A percentile compares a stretch with the other conserved stretches of the same genome.
Evolutionary conservation across 805 yeast species (phyloP).

Genomic region (Hanseniaspora thailandica): DNA sequence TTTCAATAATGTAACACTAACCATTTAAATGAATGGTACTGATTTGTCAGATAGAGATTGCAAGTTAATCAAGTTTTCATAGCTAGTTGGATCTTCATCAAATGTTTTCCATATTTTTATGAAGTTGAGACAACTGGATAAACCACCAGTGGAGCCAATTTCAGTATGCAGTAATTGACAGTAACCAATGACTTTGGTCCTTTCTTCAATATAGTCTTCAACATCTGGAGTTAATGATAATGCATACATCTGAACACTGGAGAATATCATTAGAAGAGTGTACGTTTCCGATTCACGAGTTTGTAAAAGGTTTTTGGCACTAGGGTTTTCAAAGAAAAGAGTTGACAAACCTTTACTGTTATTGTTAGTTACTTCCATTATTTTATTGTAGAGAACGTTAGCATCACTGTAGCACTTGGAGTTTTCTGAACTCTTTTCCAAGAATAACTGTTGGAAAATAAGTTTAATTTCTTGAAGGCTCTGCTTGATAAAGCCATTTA

Average conservation of each 20-base stretch:
- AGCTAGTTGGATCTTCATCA: neutral
- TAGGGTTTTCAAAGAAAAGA: neutral
- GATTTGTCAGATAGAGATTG: neutral
- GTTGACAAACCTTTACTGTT: neutral
- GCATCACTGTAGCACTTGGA: neutral
- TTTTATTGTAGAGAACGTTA: neutral
- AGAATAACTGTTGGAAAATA: neutral
- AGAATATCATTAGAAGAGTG: slow-evolving; percentile 17
- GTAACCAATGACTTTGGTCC: slow-evolving; percentile 16
- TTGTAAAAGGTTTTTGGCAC: neutral
- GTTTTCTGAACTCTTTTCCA: too few relatives aligned
- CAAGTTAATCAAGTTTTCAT: neutral
- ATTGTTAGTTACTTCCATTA: neutral
- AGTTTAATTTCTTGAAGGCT: neutral
- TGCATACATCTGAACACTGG: slow-evolving; percentile 15
- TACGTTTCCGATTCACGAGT: neutral
- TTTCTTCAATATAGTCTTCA: slow-evolving; percentile 8
- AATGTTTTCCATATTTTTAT: slow-evolving; percentile 4
- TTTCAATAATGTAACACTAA: neutral
- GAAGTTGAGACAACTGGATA: slow-evolving; percentile 3
- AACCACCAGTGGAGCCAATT: slow-evolving; percentile 18
- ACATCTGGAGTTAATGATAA: neutral
- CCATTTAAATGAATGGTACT: slow-evolving; percentile 8
- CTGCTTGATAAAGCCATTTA: neutral
- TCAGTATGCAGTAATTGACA: slow-evolving; percentile 15